Base-by-base conservation (phyloP, 2,329 filamentous ascomycete genomes). In the Cylindrodendrum hubeiense region DNA sequence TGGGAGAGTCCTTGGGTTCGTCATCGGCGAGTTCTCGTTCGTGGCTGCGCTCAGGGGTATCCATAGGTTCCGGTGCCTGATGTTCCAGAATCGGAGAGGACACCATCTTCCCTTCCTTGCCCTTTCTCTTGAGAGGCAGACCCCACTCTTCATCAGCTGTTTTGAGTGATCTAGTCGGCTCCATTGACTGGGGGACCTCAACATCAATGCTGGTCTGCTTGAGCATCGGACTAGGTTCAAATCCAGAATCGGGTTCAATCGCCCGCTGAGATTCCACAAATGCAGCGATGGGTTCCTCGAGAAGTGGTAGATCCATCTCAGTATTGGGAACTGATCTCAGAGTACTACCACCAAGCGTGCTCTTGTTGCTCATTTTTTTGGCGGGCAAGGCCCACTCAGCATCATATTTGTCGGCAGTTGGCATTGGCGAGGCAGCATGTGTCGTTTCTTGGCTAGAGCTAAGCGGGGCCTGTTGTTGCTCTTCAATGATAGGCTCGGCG, bases 321-420 rank as follows among this genome's bases (percentile, higher is more conserved):
- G 26, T 24, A 19, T 46, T 37, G 17, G 37, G 10, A 30, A 41
- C 28, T n/a, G 33, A 17, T 8, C 15, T 46, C 7, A 13, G 15
- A 47, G 15, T 24, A 4, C 17, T 17, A 7, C 33, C 49, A 21
- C 22, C 13, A 59, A 54, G 77, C 73, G 57, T 70, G 28, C 8
- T 30, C 21, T 68, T 70, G 43, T 68, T 78, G 71, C 75, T 78
- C 75, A 78, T 81, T 75, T 77, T 80, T 74, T 53, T 71, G 63
- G 44, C 28, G 39, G 64, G 60, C 19, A 65, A 33, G 13, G 60
- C 53, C 66, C 68, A 67, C 22, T 67, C 61, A 6, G 67, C 65
- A n/a, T 67, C 69, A 39, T 59, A 60, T 49, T 44, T 37, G n/a
- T 46, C 22, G 6, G 46, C 43, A 28, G 47, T 1, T 13, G 28